Conservation (phyloP, 148 eudicot species). For the Chenopodium suecicum region DNA sequence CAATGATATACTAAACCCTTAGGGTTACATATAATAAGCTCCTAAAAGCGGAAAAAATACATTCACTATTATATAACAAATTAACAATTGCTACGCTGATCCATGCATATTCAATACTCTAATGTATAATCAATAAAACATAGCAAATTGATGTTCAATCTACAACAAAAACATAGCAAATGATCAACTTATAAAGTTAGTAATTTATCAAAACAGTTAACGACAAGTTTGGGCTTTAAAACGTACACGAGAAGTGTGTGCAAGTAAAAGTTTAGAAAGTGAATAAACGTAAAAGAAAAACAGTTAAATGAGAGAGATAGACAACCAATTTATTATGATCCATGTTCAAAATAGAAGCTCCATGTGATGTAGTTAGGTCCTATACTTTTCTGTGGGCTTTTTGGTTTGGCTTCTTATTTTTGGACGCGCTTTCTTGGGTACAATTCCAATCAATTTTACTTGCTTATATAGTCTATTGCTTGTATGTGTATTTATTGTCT, state of each 20-base stretch:
- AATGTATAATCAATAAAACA: too few species aligned
- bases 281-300: background rate
- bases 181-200: too few species aligned
- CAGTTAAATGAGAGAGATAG: background rate
- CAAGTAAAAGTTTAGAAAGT: background rate
- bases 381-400: background rate
- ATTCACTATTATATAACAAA: too few species aligned
- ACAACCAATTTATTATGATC: background rate
- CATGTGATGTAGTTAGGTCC: background rate
- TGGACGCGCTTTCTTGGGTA: background rate
- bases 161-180: too few species aligned
- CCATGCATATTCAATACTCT: too few species aligned
- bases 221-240: background rate
- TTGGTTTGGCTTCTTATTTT: background rate
- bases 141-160: too few species aligned
- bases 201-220: too few species aligned
- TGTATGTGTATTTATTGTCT: background rate
- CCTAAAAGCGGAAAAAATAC: too few species aligned
- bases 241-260: constrained; percentile 18
- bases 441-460: background rate
- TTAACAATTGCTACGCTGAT: too few species aligned
- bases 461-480: too few species aligned
- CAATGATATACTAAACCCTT: too few species aligned
- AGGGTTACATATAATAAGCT: too few species aligned
- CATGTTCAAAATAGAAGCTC: background rate